Evolutionary conservation across 495 filamentous ascomycete species (phyloP).

Genomic region (Umbilicaria muhlenbergii): DNA sequence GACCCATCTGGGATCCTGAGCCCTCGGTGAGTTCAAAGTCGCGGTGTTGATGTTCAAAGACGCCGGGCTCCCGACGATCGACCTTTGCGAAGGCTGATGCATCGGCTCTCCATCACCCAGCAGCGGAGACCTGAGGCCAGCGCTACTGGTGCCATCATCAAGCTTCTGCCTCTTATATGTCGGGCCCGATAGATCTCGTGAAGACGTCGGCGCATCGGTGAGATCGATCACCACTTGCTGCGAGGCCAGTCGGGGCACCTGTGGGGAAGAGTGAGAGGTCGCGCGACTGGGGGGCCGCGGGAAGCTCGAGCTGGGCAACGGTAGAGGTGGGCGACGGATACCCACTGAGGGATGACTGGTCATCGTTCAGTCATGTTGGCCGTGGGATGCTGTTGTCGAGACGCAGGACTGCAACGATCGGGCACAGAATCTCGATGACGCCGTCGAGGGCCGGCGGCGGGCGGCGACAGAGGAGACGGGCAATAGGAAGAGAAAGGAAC

Average conservation of each 20-base stretch:
- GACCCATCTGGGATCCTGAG: not conserved
- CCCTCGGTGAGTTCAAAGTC: too few species aligned
- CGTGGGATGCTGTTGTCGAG: too few species aligned
- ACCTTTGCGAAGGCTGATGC: too few species aligned
- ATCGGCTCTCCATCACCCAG: too few species aligned
- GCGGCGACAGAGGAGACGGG: too few species aligned
- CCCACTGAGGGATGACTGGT: conserved; percentile 3
- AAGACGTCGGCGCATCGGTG: conserved; percentile 2
- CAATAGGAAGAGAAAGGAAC: too few species aligned
- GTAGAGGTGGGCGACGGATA: conserved; percentile 1
- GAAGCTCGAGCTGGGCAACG: not conserved
- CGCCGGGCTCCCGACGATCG: too few species aligned
- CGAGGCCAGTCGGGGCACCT: conserved; percentile 2
- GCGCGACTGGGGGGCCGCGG: conserved; percentile 1
- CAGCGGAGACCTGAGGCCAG: too few species aligned
- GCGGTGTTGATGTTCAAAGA: too few species aligned
- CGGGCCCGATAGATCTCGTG: conserved; percentile 4
- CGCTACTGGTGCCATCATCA: not conserved
- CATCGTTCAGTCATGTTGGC: conserved; percentile 12
- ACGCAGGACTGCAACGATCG: too few species aligned
- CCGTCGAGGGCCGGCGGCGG: too few species aligned
- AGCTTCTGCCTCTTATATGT: conserved; percentile 10
- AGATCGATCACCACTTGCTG: not conserved
- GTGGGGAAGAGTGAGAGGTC: conserved; percentile 4
- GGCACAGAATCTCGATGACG: too few species aligned